Evolutionary conservation across 495 filamentous ascomycete species (phyloP).

Genomic region (Entonaema liquescens): DNA sequence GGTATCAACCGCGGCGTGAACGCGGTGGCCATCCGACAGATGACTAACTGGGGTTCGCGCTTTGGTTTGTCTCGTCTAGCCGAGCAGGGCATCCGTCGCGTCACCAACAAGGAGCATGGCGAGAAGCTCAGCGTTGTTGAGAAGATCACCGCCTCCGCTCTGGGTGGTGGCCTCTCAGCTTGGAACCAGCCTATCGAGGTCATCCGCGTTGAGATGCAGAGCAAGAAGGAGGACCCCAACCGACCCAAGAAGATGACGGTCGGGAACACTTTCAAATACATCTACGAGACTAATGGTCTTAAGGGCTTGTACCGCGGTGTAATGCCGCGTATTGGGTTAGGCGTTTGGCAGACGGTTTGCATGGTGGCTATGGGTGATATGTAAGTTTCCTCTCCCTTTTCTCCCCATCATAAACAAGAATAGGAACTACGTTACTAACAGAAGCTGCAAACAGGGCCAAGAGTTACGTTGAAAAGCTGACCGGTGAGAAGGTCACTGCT

Average conservation of each 20-base stretch:
- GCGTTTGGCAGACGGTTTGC: conserved; percentile 99
- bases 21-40: conserved; percentile 96
- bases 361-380: conserved; percentile 99
- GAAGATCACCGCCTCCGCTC: conserved; percentile 86
- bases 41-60: conserved; percentile 98
- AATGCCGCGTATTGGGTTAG: conserved; percentile 88
- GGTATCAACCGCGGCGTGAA: conserved; percentile 99
- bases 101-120: conserved; percentile 80
- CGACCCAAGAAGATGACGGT: conserved; percentile 98
- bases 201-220: conserved; percentile 99
- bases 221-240: conserved; percentile 96
- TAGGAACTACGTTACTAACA: conserved; percentile 32
- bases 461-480: conserved; percentile 95
- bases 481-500: conserved; percentile 90
- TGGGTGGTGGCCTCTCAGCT: conserved; percentile 92
- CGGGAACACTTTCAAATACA: conserved; percentile 89
- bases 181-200: conserved; percentile 99
- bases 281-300: conserved; percentile 87
- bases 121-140: conserved; percentile 80
- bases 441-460: conserved; percentile 75
- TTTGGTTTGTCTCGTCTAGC: conserved; percentile 93
- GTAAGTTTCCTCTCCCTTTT: conserved; percentile 64
- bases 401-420: conserved; percentile 1
- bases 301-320: conserved; percentile 97
- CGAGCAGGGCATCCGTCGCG: conserved; percentile 83